Base-by-base conservation (phyloP, 768 basidiomycete species). In the Calvatia gigantea region DNA sequence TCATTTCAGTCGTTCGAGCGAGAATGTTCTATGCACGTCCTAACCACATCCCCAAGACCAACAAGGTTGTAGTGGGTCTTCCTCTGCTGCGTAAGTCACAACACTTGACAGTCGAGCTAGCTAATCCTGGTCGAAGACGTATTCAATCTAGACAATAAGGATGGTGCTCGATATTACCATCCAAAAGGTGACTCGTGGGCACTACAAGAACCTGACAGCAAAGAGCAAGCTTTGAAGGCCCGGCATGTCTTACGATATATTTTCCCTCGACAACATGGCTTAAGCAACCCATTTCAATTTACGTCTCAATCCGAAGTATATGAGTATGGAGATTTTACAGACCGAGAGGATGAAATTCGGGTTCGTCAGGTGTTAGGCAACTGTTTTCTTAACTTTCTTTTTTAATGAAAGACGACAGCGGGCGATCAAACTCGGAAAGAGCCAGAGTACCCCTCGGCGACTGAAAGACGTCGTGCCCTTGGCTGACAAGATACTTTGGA, bases 191-290 rank as follows among this genome's bases (percentile, higher is more conserved):
- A 41, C 47, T 15, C 55, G 9, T 8, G 5, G 5, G 37, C 17
- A 7, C n/a, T 35, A 11, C 33, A 43, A 28, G 78, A 82, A 31
- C 77, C 75, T 1, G 80, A 83, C 58, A 71, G 74, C 23, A 73
- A 70, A 7, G 64, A 71, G 56, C 79, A 80, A 60, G 74, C 73
- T 41, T 75, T 75, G 35, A 67, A 81, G 35, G 78, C 81, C 0
- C 78, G 87, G 37, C 84, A 84, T 59, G 69, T 93, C 1, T 77
- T 87, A 31, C 94, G 94, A 70, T 87, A 93, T 62, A 73, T 98
- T 1, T 96, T 98, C 63, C 85, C 94, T 7, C 77, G 85, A 37
- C 89, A 94, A 61, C 92, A 86, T 62, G 79, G 81, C 0, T 65
- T 97, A 1, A 64, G 75, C 4, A 88, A 74, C 60, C 77, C 85